phyloP scores from a whole-genome alignment of 2,329 filamentous ascomycete species.

The Fusarium odoratissimum region DNA sequence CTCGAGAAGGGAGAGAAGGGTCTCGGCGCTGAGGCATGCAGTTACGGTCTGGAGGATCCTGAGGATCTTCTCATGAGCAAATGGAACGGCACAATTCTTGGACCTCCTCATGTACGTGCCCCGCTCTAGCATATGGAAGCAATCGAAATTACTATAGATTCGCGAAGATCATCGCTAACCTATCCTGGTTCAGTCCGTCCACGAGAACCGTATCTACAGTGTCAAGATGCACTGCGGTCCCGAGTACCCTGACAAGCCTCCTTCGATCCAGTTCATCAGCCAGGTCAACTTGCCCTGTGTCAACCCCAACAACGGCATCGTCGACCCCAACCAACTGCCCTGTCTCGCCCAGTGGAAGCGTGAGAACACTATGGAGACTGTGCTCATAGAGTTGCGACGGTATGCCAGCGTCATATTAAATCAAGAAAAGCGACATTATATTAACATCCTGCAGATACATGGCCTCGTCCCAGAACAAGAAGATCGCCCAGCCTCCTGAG shows the following conservation, averaged over 20 bases:
- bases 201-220: slow-evolving; percentile 99
- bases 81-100: slow-evolving; percentile 98
- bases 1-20: slow-evolving; percentile 99
- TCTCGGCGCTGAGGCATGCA: slow-evolving; percentile 94
- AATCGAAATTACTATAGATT: neutral
- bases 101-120: slow-evolving; percentile 86
- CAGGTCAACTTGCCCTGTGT: slow-evolving; percentile 98
- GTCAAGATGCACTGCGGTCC: slow-evolving; percentile 95
- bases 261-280: slow-evolving; percentile 90
- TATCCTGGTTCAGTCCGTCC: slow-evolving; percentile 74
- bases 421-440: neutral
- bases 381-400: slow-evolving; percentile 87
- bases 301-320: slow-evolving; percentile 80
- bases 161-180: slow-evolving; percentile 16
- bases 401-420: slow-evolving; percentile 49
- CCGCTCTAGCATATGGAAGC: neutral
- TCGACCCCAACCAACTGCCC: slow-evolving; percentile 85
- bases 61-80: slow-evolving; percentile 97
- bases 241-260: slow-evolving; percentile 89
- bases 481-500: slow-evolving; percentile 92
- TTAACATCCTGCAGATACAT: slow-evolving; percentile 74
- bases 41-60: slow-evolving; percentile 92
- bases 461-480: slow-evolving; percentile 92
- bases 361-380: slow-evolving; percentile 94
- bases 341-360: slow-evolving; percentile 92